Evolutionary conservation across 495 filamentous ascomycete genomes (phyloP).

Genomic region (Clohesyomyces aquaticus): DNA sequence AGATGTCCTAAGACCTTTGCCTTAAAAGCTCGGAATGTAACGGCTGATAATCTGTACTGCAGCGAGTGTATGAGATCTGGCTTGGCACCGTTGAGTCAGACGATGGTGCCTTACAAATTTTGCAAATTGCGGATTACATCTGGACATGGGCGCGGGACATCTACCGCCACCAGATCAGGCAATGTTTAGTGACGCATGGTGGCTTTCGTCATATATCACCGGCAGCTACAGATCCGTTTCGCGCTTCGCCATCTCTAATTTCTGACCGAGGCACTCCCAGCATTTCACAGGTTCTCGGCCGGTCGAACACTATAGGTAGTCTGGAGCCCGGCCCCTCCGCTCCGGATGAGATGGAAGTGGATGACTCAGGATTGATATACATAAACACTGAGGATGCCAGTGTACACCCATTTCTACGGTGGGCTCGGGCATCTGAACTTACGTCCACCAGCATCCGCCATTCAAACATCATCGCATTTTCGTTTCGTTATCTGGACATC

Average conservation of each 20-base stretch:
- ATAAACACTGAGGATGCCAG: not conserved
- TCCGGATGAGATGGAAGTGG: not conserved
- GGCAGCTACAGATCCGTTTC: not conserved
- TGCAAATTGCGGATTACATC: conserved; percentile 18
- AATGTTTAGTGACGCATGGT: not conserved
- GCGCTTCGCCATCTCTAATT: too few relatives aligned
- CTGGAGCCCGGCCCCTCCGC: not conserved
- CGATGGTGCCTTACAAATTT: conserved; percentile 16
- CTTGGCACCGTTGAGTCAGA: conserved; percentile 3
- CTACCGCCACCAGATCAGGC: conserved; percentile 4
- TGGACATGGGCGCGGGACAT: conserved; percentile 21
- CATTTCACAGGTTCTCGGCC: not conserved
- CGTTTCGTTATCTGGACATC: too few relatives aligned
- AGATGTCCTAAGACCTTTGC: not conserved
- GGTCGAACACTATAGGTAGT: not conserved
- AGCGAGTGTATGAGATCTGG: conserved; percentile 9
- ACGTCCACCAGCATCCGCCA: not conserved
- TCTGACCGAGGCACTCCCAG: not conserved
- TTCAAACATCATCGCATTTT: conserved; percentile 1
- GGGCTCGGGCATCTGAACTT: not conserved
- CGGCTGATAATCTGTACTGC: not conserved
- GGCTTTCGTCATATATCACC: not conserved
- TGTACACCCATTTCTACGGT: not conserved
- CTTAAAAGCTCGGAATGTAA: not conserved
- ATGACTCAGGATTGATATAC: not conserved